Percentiles rank a stretch among this genome's conserved stretches.
Conservation (phyloP, 2,329 filamentous ascomycete genomes). For the Pseudopithomyces maydicus region DNA sequence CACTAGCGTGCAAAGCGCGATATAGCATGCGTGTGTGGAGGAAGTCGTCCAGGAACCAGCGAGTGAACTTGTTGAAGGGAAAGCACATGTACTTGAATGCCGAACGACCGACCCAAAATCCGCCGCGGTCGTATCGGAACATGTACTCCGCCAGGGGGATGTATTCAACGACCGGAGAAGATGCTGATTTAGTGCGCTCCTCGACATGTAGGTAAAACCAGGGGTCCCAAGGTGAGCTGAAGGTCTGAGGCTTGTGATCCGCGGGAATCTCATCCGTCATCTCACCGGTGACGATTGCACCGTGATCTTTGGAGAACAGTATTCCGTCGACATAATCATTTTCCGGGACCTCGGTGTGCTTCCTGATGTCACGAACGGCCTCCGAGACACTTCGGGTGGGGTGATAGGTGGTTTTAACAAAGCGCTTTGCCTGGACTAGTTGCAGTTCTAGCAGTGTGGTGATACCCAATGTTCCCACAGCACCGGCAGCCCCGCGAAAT, state of each 20-base stretch:
- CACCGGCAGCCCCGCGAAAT: constrained; percentile 68
- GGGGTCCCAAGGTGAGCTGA: constrained; percentile 52
- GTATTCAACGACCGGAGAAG: constrained; percentile 54
- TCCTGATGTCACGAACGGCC: constrained; percentile 48
- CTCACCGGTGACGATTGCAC: constrained; percentile 52
- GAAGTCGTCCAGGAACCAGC: constrained; percentile 65
- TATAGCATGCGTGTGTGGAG: constrained; percentile 70
- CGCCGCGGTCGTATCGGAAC: constrained; percentile 72
- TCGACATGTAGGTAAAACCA: constrained; percentile 59
- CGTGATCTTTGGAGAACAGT: constrained; percentile 50
- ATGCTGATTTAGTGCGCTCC: constrained; percentile 41
- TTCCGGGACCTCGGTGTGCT: constrained; percentile 41
- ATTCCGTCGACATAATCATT: constrained; percentile 58
- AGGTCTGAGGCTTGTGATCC: constrained; percentile 38
- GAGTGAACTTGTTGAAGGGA: constrained; percentile 68
- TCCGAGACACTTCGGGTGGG: constrained; percentile 49
- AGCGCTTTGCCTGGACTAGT: constrained; percentile 52
- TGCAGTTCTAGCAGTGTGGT: constrained; percentile 61
- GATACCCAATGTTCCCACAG: constrained; percentile 70
- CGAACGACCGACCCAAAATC: constrained; percentile 69
- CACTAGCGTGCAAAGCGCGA: constrained; percentile 66
- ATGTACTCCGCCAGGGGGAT: constrained; percentile 70
- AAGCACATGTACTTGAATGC: constrained; percentile 68
- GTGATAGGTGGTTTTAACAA: constrained; percentile 57
- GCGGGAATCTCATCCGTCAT: constrained; percentile 45